Conservation (phyloP, 2,329 filamentous ascomycete genomes). For the Curvularia sp. region DNA sequence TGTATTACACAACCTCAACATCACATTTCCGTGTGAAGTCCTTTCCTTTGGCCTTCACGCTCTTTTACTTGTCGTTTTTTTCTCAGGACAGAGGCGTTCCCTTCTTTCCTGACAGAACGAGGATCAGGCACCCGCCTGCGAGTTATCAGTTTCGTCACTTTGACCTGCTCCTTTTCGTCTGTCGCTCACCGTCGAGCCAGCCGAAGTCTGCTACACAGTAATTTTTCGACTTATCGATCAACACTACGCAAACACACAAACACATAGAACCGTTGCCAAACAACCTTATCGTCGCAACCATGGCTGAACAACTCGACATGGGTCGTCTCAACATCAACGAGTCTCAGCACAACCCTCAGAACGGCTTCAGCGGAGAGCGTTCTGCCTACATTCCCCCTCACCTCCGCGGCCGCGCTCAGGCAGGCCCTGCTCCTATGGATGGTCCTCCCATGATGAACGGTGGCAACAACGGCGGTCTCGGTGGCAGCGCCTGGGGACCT, state of each 20-base stretch:
- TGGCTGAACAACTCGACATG: slow-evolving; percentile 75
- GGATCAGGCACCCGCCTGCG: slow-evolving; percentile 52
- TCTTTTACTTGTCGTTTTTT: slow-evolving; percentile 50
- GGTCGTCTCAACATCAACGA: slow-evolving; percentile 74
- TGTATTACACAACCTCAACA: slow-evolving; percentile 39
- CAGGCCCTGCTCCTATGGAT: slow-evolving; percentile 50
- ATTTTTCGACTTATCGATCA: slow-evolving; percentile 24
- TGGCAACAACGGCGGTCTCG: slow-evolving; percentile 62
- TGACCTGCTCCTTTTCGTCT: slow-evolving; percentile 38
- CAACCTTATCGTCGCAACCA: slow-evolving; percentile 33
- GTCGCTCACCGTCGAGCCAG: slow-evolving; percentile 42
- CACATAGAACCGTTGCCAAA: slow-evolving; percentile 8
- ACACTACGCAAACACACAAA: slow-evolving; percentile 9
- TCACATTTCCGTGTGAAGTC: slow-evolving; percentile 49
- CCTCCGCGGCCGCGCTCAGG: slow-evolving; percentile 63
- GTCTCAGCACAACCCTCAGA: slow-evolving; percentile 63
- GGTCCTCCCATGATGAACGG: slow-evolving; percentile 60
- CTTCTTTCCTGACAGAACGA: slow-evolving; percentile 48
- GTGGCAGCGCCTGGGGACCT: slow-evolving; percentile 68
- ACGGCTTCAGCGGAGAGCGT: slow-evolving; percentile 61
- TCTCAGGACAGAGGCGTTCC: slow-evolving; percentile 47
- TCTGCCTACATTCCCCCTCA: slow-evolving; percentile 86
- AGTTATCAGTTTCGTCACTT: slow-evolving; percentile 42
- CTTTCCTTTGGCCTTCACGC: slow-evolving; percentile 52
- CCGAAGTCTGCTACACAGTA: slow-evolving; percentile 32